Evolutionary conservation across 2,329 filamentous ascomycete species (phyloP), one percentile per base, ranked within the genome.

Genomic region (Alternaria metachromatica): DNA sequence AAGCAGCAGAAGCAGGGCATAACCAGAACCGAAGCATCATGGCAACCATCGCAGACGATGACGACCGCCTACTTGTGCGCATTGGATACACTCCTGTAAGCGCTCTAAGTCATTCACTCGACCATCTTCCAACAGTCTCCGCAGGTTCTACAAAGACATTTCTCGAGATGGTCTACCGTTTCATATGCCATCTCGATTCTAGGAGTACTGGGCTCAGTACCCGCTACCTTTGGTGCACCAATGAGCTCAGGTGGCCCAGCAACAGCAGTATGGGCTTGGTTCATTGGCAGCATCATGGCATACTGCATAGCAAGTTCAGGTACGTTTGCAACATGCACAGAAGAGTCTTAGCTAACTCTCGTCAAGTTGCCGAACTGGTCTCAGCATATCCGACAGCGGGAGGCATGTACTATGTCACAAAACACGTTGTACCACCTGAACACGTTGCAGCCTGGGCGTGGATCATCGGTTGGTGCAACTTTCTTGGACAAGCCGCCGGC

Each of bases 331-430:
- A 43, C 20, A 46, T 12, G 3, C 9, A 3, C 5, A 20, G 33
- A 20, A 8, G 26, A 41, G 9, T 23, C 44, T 1, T 20, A 21
- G 43, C 49, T 64, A 45, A 61, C 28, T 41, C 10, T 46, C 33
- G 8, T 46, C 20, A 45, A 85, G 88, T 90, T n/a, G 85, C 88
- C 46, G 88, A 90, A 76, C 78, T 90, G 56, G 87, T 90, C 26
- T 90, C 88, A 8, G 88, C 88, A 30, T 90, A 90, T 78, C 88
- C 88, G 33, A 90, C 88, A 2, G 88, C 88, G 3, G 88, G 88
- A 20, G 88, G 88, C 3, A 90, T 90, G 87, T 90, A 90, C 76
- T 90, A 89, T 74, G 87, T 89, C 33, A 89, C 87, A 10, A 90
- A 90, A 70, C 85, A 88, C 72, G 87, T 90, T 33, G 87, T 90